These are phyloP conservation scores for Fraxinus angustifolia DNA, from an alignment of 305 asterid genomes.

Conservation along the genomic window DNA sequence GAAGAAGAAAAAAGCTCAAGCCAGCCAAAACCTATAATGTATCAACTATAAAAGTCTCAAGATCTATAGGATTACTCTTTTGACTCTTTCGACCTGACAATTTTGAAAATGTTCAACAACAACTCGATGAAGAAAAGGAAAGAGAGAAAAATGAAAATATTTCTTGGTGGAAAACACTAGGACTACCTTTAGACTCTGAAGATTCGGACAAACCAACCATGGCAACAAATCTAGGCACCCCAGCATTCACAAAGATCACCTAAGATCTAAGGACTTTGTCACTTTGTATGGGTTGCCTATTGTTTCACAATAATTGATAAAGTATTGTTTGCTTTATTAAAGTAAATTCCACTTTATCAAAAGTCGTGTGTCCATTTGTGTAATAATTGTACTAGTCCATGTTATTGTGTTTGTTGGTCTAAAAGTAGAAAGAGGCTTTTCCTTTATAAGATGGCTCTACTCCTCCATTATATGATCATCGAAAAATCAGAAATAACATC, in stretches of 20 bases:
- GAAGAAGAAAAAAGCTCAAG: neutral
- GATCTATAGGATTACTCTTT: neutral
- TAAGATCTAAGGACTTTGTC: too few relatives aligned
- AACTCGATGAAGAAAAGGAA: neutral
- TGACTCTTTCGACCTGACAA: neutral
- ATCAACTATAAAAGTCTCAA: too few relatives aligned
- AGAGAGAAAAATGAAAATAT: too few relatives aligned
- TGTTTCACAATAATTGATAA: neutral
- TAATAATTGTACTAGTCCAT: too few relatives aligned
- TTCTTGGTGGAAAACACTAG: neutral
- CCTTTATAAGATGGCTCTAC: neutral
- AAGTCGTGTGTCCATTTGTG: neutral
- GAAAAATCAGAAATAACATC: too few relatives aligned
- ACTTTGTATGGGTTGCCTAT: neutral
- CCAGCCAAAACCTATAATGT: too few relatives aligned
- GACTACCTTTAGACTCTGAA: neutral
- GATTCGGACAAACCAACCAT: neutral
- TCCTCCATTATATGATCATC: too few relatives aligned
- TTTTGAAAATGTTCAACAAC: neutral
- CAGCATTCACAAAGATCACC: neutral
- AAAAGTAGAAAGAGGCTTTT: neutral
- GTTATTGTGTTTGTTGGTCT: neutral
- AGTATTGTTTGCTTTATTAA: neutral
- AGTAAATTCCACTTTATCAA: neutral
- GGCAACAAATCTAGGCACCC: neutral